Base-by-base conservation (phyloP, 1,284 basidiomycete species). In the Xerocomus amazonicus region DNA sequence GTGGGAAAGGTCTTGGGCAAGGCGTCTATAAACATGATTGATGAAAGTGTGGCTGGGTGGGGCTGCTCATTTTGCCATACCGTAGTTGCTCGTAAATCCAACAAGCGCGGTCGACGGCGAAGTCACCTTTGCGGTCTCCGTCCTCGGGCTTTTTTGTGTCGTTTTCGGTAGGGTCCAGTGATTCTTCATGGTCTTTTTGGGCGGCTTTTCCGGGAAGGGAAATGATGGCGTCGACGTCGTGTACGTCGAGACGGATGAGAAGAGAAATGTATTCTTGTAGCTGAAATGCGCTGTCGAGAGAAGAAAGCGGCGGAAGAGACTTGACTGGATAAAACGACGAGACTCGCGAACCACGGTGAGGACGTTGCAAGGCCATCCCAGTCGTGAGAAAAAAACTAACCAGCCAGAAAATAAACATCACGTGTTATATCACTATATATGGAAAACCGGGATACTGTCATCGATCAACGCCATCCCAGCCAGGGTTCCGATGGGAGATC, bases 61-160 rank as follows among this genome's bases (percentile, higher is more conserved):
- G 13, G 10, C 6, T 37, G 42, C 68, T 81, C 55, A 50, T 23
- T 4, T 23, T 23, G 19, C 19, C 19, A 23, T 23, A 92, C 92
- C 93, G 75, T 8, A 97, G 71, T 59, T 97, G 95, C 65, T 97
- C 95, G 62, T 95, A 97, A 53, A 97, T 85, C 95, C 95, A 98
- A 64, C 93, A 92, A 8, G 81, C 79, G 60, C 85, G 81, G 66
- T 92, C 89, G 3, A 89, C 83, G n/a, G 71, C 68, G 5, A 80
- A 68, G 44, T 82, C 80, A 35, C 58, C 70, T 62, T 75, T 80
- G 39, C 63, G 70, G 13, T 72, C 72, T 3, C 65, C 68, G 0
- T 71, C 73, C 29, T 72, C 73, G 12, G 66, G 63, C 35, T 70
- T 70, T 55, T 63, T 67, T 13, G 68, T 58, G 48, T 67, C 73